These are phyloP conservation scores for Thyridium curvatum DNA, from an alignment of 2,329 filamentous ascomycete species.

Conservation along the genomic window DNA sequence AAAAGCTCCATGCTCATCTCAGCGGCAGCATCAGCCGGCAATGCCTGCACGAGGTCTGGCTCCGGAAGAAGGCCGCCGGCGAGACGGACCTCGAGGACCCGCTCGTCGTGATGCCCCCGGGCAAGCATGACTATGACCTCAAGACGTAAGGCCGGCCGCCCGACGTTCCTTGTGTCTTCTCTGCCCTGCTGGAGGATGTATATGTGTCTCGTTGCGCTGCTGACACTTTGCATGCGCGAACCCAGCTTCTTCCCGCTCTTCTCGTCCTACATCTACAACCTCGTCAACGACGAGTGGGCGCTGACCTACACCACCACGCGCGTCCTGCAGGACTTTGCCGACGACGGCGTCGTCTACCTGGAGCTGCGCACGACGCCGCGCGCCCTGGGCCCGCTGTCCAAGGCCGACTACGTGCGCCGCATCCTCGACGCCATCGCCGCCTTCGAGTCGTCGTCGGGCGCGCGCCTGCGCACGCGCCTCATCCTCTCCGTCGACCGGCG, in stretches of 20 bases:
- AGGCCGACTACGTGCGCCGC: constrained; percentile 56
- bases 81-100: constrained; percentile 60
- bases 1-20: constrained; percentile 71
- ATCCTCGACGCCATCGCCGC: constrained; percentile 58
- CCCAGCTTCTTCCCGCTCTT: constrained; percentile 72
- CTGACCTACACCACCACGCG: constrained; percentile 56
- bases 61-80: constrained; percentile 45
- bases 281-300: constrained; percentile 57
- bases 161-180: background rate
- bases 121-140: constrained; percentile 66
- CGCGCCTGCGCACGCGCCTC: constrained; percentile 51
- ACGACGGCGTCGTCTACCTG: constrained; percentile 69
- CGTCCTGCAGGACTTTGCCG: constrained; percentile 60
- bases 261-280: constrained; percentile 71
- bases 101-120: constrained; percentile 58
- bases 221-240: too few relatives aligned
- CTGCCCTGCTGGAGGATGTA: too few relatives aligned
- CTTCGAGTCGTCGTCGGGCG: constrained; percentile 31
- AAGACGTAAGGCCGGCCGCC: constrained; percentile 54
- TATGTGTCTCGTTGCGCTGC: background rate
- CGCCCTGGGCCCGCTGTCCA: constrained; percentile 49
- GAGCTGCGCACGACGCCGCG: constrained; percentile 78
- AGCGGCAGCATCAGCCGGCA: constrained; percentile 70
- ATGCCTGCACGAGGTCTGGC: constrained; percentile 71
- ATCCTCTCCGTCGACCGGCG: constrained; percentile 72